Percentiles rank a stretch among this genome's conserved stretches.
Conservation (phyloP, 2,329 filamentous ascomycete species). For the Pseudogymnoascus sp. region DNA sequence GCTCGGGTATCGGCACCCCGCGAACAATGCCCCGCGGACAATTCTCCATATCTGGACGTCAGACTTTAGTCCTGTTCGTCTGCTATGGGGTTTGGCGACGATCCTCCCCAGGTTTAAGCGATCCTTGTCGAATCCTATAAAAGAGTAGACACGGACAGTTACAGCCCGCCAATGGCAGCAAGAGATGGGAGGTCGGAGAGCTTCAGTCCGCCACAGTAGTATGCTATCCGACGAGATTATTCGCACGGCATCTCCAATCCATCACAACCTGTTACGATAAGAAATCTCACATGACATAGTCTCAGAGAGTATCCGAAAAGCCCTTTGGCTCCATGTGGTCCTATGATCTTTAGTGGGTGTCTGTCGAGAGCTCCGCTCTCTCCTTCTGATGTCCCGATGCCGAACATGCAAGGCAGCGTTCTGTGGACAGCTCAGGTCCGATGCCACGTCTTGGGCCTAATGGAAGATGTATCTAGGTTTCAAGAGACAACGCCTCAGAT, state of each 20-base stretch:
- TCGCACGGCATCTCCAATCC: neutral
- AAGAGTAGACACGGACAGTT: neutral
- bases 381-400: neutral
- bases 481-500: neutral
- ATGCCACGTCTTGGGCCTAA: neutral
- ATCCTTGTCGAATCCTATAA: neutral
- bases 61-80: neutral
- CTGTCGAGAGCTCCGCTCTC: neutral
- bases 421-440: neutral
- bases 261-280: neutral
- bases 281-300: neutral
- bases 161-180: neutral
- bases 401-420: neutral
- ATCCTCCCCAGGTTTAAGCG: neutral
- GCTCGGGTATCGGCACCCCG: neutral
- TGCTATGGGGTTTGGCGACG: neutral
- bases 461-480: neutral
- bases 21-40: neutral
- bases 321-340: neutral
- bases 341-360: no score
- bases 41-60: neutral
- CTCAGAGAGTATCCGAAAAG: neutral
- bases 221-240: no score
- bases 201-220: neutral
- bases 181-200: neutral